A percentile compares a stretch with the other conserved stretches of the same genome.
Evolutionary conservation across 306 rosid genomes (phyloP).

Genomic region (Vicia faba): DNA sequence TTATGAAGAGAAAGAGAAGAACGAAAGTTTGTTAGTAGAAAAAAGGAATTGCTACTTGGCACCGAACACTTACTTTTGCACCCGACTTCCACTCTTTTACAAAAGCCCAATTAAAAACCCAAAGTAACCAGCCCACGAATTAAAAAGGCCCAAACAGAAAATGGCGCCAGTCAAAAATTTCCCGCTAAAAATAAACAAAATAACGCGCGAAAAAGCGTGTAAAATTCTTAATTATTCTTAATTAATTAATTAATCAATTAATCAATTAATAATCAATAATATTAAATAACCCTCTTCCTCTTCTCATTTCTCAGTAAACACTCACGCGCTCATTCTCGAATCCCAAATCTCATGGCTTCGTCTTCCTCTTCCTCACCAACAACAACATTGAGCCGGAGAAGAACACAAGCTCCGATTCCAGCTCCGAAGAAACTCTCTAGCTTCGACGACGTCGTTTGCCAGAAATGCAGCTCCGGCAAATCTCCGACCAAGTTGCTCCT

Average conservation of each 20-base stretch:
- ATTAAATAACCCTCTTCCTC: neutral
- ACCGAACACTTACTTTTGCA: neutral
- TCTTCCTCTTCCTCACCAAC: slow-evolving; percentile 13
- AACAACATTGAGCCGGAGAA: slow-evolving; percentile 48
- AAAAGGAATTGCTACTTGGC: neutral
- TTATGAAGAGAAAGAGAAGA: slow-evolving; percentile 14
- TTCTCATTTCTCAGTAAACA: neutral
- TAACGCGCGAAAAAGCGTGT: neutral
- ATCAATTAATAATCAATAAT: neutral
- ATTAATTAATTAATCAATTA: no score
- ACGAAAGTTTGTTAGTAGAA: neutral
- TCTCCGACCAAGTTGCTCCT: slow-evolving; percentile 67
- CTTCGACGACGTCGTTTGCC: slow-evolving; percentile 44
- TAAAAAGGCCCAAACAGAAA: neutral
- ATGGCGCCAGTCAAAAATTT: neutral
- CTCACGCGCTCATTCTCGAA: no score
- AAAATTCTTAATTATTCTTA: no score
- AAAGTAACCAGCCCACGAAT: no score
- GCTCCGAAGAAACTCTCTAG: slow-evolving; percentile 26
- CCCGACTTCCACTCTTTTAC: no score
- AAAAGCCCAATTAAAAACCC: no score
- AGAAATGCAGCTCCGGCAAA: slow-evolving; percentile 63
- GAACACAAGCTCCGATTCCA: slow-evolving; percentile 67
- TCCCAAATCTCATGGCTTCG: slow-evolving; percentile 28
- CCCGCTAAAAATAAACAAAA: slow-evolving; percentile 3